Conservation (phyloP, 768 basidiomycete species). For the Mycena venus region DNA sequence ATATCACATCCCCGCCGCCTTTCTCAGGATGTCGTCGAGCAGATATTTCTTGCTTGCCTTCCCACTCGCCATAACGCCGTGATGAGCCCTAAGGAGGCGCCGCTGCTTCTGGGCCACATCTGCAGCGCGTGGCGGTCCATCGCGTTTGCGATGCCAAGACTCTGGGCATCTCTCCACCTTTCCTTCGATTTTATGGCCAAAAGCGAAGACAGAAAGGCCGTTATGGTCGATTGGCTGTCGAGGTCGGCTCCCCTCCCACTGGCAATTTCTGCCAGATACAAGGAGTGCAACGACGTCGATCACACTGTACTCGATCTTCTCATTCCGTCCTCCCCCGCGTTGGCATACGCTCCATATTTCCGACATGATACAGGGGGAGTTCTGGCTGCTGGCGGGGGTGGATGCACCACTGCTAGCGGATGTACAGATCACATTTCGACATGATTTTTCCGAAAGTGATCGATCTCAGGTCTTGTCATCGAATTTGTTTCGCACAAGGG, state of each 20-base stretch:
- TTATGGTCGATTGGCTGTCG: background rate
- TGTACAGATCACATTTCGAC: background rate
- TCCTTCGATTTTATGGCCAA: background rate
- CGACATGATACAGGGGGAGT: background rate
- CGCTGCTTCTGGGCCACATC: conserved; percentile 43
- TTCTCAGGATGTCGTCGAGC: background rate
- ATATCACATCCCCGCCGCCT: no score
- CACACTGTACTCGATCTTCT: background rate
- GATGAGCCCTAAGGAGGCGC: conserved; percentile 21
- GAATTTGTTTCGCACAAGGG: background rate
- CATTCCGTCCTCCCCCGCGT: background rate
- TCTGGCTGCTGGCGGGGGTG: background rate
- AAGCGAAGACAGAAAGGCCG: background rate
- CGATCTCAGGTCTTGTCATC: background rate
- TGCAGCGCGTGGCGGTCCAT: no score
- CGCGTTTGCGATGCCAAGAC: conserved; percentile 1
- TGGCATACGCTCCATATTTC: background rate
- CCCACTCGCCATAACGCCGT: background rate
- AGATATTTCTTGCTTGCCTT: conserved; percentile 9
- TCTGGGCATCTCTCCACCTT: background rate
- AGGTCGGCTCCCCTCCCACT: background rate
- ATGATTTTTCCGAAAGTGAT: background rate
- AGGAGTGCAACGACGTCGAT: background rate
- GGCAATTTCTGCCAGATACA: background rate
- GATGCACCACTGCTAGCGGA: background rate